These are phyloP conservation scores for Paramecium primaurelia DNA, from an alignment of 73 alveolate genomes.

Conservation along the genomic window DNA sequence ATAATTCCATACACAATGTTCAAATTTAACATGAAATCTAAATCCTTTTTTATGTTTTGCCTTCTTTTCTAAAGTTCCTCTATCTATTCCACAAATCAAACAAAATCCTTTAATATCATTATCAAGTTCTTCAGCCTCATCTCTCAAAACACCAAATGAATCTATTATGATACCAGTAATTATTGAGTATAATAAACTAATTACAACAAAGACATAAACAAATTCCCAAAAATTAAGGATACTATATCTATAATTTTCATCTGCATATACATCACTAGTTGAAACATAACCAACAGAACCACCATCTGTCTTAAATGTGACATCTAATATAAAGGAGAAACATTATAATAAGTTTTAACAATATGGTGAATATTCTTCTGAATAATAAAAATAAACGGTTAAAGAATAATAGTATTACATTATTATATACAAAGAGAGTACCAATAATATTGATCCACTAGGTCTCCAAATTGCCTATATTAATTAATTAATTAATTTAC, in stretches of 20 bases:
- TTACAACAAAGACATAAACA: slow-evolving; percentile 49
- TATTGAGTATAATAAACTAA: slow-evolving; percentile 46
- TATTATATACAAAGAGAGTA: slow-evolving; percentile 68
- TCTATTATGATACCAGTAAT: slow-evolving; percentile 90
- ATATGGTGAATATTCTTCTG: slow-evolving; percentile 21
- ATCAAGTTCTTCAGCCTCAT: slow-evolving; percentile 76
- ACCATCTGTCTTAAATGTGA: slow-evolving; percentile 82
- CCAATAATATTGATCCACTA: slow-evolving; percentile 67
- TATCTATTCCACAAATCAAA: slow-evolving; percentile 91
- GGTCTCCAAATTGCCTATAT: slow-evolving; percentile 72
- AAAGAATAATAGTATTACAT: slow-evolving; percentile 71
- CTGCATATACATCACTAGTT: not conserved
- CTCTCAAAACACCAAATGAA: slow-evolving; percentile 94
- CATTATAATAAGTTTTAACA: slow-evolving; percentile 71
- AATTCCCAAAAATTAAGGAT: slow-evolving; percentile 50
- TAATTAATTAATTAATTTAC: slow-evolving; percentile 37
- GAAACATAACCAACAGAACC: slow-evolving; percentile 73
- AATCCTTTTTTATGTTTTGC: slow-evolving; percentile 63
- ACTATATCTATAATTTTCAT: slow-evolving; percentile 23
- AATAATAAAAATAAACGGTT: slow-evolving; percentile 46
- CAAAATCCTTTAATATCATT: slow-evolving; percentile 87
- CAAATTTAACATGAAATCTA: slow-evolving; percentile 77
- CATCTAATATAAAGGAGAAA: slow-evolving; percentile 70
- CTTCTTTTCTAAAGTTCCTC: slow-evolving; percentile 28
- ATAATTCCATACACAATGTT: slow-evolving; percentile 90